Evolutionary conservation across 2,329 filamentous ascomycete genomes (phyloP), one percentile per base, ranked within the genome.

Genomic region (Colletotrichum paranaense): DNA sequence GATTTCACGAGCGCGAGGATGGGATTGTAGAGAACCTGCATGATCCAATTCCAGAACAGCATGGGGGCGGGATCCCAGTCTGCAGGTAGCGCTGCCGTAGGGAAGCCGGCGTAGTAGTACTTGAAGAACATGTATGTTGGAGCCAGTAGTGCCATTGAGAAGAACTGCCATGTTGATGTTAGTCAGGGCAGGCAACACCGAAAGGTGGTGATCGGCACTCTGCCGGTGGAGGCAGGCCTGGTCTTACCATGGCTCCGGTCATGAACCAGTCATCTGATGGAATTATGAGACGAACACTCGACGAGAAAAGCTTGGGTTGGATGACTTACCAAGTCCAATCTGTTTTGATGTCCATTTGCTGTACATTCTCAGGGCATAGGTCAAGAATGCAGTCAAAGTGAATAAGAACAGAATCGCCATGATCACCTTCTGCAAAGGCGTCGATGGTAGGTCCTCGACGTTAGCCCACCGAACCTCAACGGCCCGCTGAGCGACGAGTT

Each of bases 11-110:
- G 75, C 3, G 84, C 84, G 4, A 87, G 77, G 56, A 87, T 84
- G 0, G 86, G 86, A 67, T 86, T 87, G 77, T 87, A 87, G 5
- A 85, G 76, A 5, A 85, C 76, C 63, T 85, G 81, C 55, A 66
- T 42, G 8, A 71, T 67, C 55, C 55, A 71, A 16, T 71, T 65
- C 59, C 67, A 69, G 42, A 66, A 71, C 8, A 71, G 56, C 62
- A 67, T 67, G 14, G 68, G 62, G 8, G 62, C 35, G 24, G 62
- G 62, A n/a, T 66, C 62, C 62, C 62, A 67, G 62, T 60, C 68
- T 16, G n/a, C 24, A 16, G 68, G 68, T 4, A 67, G 19, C 1
- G 62, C 59, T 5, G 68, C 53, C 2, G 68, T 66, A 19, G 67
- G 62, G n/a, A 66, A 71, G 12, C 62, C 68, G 42, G 57, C 42